phyloP scores from a whole-genome alignment of 768 basidiomycete species.

The Lactifluus piperatus region DNA sequence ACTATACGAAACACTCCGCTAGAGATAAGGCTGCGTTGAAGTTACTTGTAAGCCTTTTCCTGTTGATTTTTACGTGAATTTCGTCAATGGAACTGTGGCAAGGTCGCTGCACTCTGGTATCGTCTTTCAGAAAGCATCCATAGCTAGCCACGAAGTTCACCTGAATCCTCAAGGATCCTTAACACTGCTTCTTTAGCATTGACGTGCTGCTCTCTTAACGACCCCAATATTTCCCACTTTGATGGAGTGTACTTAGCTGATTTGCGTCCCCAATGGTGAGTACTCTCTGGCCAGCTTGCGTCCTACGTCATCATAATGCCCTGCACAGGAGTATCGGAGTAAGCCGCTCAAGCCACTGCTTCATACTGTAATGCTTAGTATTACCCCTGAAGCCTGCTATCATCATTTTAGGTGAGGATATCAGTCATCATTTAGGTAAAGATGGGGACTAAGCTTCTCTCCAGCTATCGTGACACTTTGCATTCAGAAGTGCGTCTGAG shows the following conservation, averaged over 20 bases:
- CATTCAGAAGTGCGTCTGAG: neutral
- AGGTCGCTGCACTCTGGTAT: neutral
- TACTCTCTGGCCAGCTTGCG: neutral
- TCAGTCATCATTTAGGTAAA: neutral
- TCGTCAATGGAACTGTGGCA: neutral
- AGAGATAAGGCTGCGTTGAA: neutral
- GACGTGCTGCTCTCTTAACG: neutral
- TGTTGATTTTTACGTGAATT: too few species aligned
- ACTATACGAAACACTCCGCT: neutral
- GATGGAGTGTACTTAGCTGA: neutral
- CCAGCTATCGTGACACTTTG: neutral
- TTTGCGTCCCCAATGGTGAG: neutral
- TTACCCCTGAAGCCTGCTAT: neutral
- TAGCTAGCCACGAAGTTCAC: neutral
- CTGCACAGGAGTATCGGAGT: neutral
- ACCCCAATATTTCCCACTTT: neutral
- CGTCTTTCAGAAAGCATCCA: neutral
- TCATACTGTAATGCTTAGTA: neutral
- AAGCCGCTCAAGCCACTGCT: neutral
- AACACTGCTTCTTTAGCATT: neutral
- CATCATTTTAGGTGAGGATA: neutral
- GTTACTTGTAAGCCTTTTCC: neutral
- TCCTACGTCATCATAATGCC: neutral
- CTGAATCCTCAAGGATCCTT: neutral
- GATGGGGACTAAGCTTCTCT: neutral